Base-by-base conservation (phyloP, 75 land plant genomes). In the Adiantum capillusveneris region DNA sequence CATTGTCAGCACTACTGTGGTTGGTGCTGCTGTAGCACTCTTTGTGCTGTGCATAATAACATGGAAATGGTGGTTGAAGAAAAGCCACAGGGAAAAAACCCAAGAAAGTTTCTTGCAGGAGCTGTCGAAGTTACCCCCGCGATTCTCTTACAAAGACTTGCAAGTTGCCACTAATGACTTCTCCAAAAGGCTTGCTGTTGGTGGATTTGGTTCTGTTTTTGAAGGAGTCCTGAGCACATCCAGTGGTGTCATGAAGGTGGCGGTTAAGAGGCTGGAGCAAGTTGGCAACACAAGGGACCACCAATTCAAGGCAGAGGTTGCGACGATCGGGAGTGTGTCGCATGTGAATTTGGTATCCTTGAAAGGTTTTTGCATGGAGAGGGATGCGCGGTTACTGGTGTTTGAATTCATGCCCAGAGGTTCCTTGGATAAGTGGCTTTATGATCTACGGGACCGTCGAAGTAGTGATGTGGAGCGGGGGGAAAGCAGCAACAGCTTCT, bases 151-250 rank as follows among this genome's bases (percentile, higher is more conserved):
- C 75, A 69, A 65, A 29, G 83, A 85, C 9, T 72, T 88, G 49
- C 63, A 75, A 49, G 58, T 41, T 7, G 94, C 86, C 19, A 88
- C 94, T 19, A 62, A 70, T 1, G 59, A 64, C 19, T 88, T 88
- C 71, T 34, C 46, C 0, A 62, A 48, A 34, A 61, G 44, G 63
- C 84, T 88, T 59, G 94, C 89, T 13, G 65, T 79, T 18, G 94
- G 94, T 11, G 94, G 81, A 11, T 88, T 85, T 64, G 94, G 89
- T 25, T 11, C 65, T 16, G 87, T 87, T 0, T 87, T 78, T 61
- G 75, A 78, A 43, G 90, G 90, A 21, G 51, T 29, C 17, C 68
- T 86, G 0, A 66, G 66, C 3, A n/a, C 17, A n/a, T n/a, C n/a
- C n/a, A n/a, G n/a, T n/a, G n/a, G n/a, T 1, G 86, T 79, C 46